Evolutionary conservation across 805 yeast species (phyloP), one percentile per base, ranked within the genome.

Genomic region (Monosporozyma aerobia): DNA sequence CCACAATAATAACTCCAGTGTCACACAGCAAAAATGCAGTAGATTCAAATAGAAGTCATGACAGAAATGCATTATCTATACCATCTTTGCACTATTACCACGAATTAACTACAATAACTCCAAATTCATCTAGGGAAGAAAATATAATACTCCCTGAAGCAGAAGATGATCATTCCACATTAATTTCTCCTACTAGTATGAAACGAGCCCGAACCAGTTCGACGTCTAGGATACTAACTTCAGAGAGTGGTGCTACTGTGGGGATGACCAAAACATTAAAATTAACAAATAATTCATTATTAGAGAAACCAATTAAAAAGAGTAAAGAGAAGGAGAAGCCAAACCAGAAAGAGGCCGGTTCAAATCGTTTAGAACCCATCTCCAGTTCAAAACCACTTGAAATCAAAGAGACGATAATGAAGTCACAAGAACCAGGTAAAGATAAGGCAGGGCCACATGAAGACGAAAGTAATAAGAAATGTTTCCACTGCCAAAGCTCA

Each of bases 401-500:
- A 39, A 7, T 6, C 5, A 16, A 39, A 9, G 43, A 23, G 8
- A 22, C 9, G 8, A 7, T 6, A 9, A 1, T 39, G 43, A 39
- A 39, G 14, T 39, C 19, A 8, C 43, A 39, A 39, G 43, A 39
- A 19, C 48, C 6, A 10, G 25, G n/a, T 5, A 29, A 10, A 14
- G 39, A 29, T 7, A 29, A 10, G 5, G 44, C 35, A 1, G 33
- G 8, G n/a, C 25, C 33, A 22, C 9, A 29, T 2, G 51, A 29
- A 30, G 39, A 44, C 14, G 48, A 51, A 6, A 30, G 39, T 27
- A 30, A 23, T 22, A 52, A 53, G 30, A 23, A 27, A 32, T 50
- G 53, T 43, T 43, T 32, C 43, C 53, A 53, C 40, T 53, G 55
- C 43, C 23, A 29, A n/a, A 41, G 46, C n/a, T 33, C 35, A 23